A percentile compares a stretch with the other conserved stretches of the same genome.
Evolutionary conservation across 1,284 basidiomycete genomes (phyloP).

Genomic region (Cryptococcus hybrid): DNA sequence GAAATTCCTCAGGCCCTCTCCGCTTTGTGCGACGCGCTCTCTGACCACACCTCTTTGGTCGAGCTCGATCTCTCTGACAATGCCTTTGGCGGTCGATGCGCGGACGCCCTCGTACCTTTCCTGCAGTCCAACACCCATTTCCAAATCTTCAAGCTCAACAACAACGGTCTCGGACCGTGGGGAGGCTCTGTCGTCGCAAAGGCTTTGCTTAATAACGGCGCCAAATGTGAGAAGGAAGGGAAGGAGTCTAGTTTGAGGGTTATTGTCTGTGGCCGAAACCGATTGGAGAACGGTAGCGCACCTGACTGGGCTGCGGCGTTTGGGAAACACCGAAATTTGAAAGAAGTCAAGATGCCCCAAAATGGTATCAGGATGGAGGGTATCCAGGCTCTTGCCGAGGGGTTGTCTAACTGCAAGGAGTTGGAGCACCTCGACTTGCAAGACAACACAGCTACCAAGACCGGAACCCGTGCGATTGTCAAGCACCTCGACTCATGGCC

Average conservation of each 20-base stretch:
- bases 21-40: conserved; percentile 84
- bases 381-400: conserved; percentile 74
- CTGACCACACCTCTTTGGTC: conserved; percentile 72
- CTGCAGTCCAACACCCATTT: conserved; percentile 75
- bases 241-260: conserved; percentile 68
- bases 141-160: conserved; percentile 85
- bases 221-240: conserved; percentile 64
- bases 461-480: conserved; percentile 73
- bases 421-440: conserved; percentile 85
- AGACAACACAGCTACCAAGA: conserved; percentile 87
- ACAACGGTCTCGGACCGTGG: conserved; percentile 94
- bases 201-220: conserved; percentile 77
- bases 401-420: conserved; percentile 66
- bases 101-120: conserved; percentile 91
- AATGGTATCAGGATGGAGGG: conserved; percentile 97
- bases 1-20: conserved; percentile 91
- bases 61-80: conserved; percentile 95
- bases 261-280: conserved; percentile 90
- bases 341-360: conserved; percentile 90
- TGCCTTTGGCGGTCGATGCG: conserved; percentile 93
- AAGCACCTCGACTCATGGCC: conserved; percentile 69
- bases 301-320: conserved; percentile 83
- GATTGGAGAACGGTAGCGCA: conserved; percentile 89
- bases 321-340: conserved; percentile 69
- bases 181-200: conserved; percentile 84